Base-by-base conservation (phyloP, 495 filamentous ascomycete species). In the Lasiosphaeriaceae sp. region DNA sequence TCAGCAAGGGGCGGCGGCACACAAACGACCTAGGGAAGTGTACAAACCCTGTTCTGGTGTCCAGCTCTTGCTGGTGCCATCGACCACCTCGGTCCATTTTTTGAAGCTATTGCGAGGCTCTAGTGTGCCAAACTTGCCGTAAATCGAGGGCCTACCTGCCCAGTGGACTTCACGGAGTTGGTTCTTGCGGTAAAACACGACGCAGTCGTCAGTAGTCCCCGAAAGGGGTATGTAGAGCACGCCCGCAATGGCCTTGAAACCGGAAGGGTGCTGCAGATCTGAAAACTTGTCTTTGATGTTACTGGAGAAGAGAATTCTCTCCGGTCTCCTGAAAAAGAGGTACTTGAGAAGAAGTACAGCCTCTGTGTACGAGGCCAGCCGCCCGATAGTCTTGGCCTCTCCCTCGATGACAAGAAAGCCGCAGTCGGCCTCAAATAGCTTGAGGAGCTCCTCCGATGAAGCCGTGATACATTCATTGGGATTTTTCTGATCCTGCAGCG, bases 401-500 rank as follows among this genome's bases (percentile, higher is more conserved):
- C 84, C 88, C 4, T 82, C 78, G 34, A 94, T 91, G 0, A 85
- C 90, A 2, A 94, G 66, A 5, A 90, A 78, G 14, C 89, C 90
- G 60, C 86, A 90, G 62, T 93, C 90, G 2, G 88, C 89, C 63
- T 90, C 83, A 55, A 94, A 92, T 0, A 93, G 76, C 58, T 84
- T 88, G 3, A 93, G 70, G 0, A 94, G 67, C 65, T 94, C 90
- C 37, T 92, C 89, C 0, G 89, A 90, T 0, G 87, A 88, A 1
- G 90, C 89, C 43, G 92, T 82, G 58, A 93, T 92, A 63, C 92
- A 94, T 7, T 88, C 88, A 7, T 88, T 88, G 3, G 90, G 89
- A 57, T 88, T 90, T n/a, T 80, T 74, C 51, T 84, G 75, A 9
- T 85, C 85, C 0, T 88, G 85, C 16, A 86, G 80, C 0, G 78